These are phyloP conservation scores for Tilletia indica DNA, from an alignment of 1,284 basidiomycete species.

Conservation along the genomic window DNA sequence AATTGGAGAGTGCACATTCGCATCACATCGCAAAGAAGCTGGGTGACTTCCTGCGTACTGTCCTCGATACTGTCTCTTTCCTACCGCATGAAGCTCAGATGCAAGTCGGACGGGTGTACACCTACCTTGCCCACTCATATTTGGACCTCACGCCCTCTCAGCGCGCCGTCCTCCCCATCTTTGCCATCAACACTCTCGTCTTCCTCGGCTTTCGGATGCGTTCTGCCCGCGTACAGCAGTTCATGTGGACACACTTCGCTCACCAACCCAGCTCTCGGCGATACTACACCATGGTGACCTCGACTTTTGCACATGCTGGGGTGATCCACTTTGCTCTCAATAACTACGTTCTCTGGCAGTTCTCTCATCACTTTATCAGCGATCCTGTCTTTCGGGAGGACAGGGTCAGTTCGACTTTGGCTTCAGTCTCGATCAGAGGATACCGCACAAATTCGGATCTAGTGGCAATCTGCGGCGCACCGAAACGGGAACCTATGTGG, in stretches of 20 bases:
- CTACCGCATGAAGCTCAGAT: background rate
- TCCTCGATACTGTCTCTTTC: background rate
- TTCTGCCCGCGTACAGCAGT: slow-evolving; percentile 9
- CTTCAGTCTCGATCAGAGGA: slow-evolving; percentile 48
- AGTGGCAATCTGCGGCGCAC: too few species aligned
- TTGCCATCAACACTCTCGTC: slow-evolving; percentile 36
- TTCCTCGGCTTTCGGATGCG: slow-evolving; percentile 34
- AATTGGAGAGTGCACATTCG: background rate
- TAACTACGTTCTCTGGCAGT: slow-evolving; percentile 59
- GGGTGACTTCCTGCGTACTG: background rate
- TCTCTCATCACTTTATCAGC: slow-evolving; percentile 48
- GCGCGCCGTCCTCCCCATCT: slow-evolving; percentile 35
- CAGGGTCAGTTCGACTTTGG: slow-evolving; percentile 26
- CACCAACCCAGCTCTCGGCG: slow-evolving; percentile 35
- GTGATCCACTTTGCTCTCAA: slow-evolving; percentile 58
- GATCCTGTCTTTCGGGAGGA: slow-evolving; percentile 18
- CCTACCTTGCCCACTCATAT: slow-evolving; percentile 31
- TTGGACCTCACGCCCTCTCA: slow-evolving; percentile 32
- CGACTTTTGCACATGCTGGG: slow-evolving; percentile 38
- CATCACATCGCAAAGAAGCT: background rate
- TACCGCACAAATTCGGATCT: slow-evolving; percentile 23
- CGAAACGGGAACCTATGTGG: too few species aligned
- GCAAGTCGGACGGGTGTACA: slow-evolving; percentile 26
- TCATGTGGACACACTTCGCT: slow-evolving; percentile 30
- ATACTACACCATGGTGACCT: slow-evolving; percentile 35